phyloP scores from a whole-genome alignment of 371 early-diverging fungal genomes.

The Coemansia sp. region DNA sequence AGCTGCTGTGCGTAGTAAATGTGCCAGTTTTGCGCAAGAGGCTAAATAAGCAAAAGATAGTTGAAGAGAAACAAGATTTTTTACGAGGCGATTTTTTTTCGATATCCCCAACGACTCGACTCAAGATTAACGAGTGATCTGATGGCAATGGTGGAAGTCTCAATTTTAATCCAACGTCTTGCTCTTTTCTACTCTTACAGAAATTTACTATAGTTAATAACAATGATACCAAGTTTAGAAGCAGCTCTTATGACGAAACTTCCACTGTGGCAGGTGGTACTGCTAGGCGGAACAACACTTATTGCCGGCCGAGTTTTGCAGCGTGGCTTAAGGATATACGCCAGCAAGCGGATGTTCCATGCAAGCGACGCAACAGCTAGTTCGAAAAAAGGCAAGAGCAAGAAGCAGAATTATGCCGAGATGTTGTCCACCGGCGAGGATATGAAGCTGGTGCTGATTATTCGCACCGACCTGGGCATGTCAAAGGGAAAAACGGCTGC shows the following conservation, averaged over 20 bases:
- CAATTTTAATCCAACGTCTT: too few species aligned
- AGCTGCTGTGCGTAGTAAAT: background rate
- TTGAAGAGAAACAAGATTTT: too few species aligned
- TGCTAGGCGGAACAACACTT: constrained; percentile 22
- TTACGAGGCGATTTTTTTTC: too few species aligned
- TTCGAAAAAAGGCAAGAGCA: background rate
- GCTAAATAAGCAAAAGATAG: background rate
- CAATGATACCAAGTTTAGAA: background rate
- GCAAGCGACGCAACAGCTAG: background rate
- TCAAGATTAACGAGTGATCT: too few species aligned
- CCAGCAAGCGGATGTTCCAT: background rate
- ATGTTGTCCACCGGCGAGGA: constrained; percentile 11
- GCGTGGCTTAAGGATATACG: background rate
- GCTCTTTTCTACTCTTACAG: too few species aligned
- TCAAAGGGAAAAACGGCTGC: constrained; percentile 95
- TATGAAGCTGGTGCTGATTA: constrained; percentile 64
- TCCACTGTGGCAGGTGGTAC: constrained; percentile 40
- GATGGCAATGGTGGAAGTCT: too few species aligned
- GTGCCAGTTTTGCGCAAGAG: background rate
- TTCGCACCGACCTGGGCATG: constrained; percentile 93
- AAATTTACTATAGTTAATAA: background rate
- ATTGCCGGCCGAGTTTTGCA: constrained; percentile 12
- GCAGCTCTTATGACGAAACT: constrained; percentile 3
- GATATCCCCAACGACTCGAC: too few species aligned
- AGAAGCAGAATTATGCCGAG: background rate